phyloP scores from a whole-genome alignment of 2,329 filamentous ascomycete species.

The Remersonia thermophila region DNA sequence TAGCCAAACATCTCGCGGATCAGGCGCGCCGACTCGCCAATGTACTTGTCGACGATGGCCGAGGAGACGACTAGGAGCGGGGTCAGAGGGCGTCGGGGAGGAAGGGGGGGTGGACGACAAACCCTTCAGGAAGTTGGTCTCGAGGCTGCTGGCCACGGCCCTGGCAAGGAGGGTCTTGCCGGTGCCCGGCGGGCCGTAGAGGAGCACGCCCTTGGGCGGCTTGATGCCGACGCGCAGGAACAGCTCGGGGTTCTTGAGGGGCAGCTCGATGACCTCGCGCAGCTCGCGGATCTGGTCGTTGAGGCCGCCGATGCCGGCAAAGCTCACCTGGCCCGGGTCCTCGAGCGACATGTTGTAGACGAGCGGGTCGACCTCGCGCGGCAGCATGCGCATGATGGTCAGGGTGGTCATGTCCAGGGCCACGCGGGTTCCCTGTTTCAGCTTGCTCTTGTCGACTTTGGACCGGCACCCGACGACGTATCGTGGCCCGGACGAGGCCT shows the following conservation, averaged over 20 bases:
- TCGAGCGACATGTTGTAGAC: constrained; percentile 99
- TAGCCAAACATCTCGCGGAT: constrained; percentile 99
- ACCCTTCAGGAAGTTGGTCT: constrained; percentile 98
- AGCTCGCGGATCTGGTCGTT: constrained; percentile 98
- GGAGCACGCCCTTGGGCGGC: constrained; percentile 89
- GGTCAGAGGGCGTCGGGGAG: constrained; percentile 5
- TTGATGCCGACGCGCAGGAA: constrained; percentile 97
- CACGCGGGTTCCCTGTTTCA: constrained; percentile 96
- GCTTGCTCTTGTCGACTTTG: constrained; percentile 92
- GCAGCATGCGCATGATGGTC: constrained; percentile 99
- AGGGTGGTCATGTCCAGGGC: constrained; percentile 98
- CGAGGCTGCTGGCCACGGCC: constrained; percentile 88
- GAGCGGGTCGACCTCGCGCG: constrained; percentile 91
- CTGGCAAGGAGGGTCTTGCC: constrained; percentile 91
- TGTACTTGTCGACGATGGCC: constrained; percentile 98
- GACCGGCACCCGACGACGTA: constrained; percentile 98
- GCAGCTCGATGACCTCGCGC: constrained; percentile 93
- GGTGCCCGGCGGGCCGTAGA: constrained; percentile 93
- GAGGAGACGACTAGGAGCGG: constrained; percentile 81
- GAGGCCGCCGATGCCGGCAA: constrained; percentile 90
- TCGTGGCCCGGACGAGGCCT: constrained; percentile 90
- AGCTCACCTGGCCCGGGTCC: constrained; percentile 94
- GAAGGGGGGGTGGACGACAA: constrained; percentile 16
- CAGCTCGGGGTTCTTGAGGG: constrained; percentile 95
- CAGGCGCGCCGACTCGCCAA: constrained; percentile 90